These are phyloP conservation scores for Linnemannia elongata DNA, from an alignment of 192 early-diverging fungal genomes.

Conservation along the genomic window DNA sequence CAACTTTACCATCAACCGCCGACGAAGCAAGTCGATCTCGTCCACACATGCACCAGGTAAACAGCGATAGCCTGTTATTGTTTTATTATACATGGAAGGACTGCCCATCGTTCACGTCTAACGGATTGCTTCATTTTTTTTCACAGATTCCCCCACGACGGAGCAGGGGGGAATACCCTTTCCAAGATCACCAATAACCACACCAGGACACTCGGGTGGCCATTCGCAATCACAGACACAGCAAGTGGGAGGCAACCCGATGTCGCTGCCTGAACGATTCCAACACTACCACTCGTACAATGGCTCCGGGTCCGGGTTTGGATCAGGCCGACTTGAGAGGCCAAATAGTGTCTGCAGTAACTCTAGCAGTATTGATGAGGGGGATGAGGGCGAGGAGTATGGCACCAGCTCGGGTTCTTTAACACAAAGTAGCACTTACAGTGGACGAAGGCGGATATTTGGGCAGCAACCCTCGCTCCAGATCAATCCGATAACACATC, in stretches of 20 bases:
- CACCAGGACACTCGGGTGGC: neutral
- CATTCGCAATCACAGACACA: slow-evolving; percentile 11
- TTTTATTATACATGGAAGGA: neutral
- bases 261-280: slow-evolving; percentile 44
- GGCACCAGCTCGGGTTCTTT: slow-evolving; percentile 35
- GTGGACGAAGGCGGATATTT: slow-evolving; percentile 33
- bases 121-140: neutral
- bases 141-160: slow-evolving; percentile 36
- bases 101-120: neutral
- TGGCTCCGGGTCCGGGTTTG: slow-evolving; percentile 22
- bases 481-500: neutral
- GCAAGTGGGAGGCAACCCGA: slow-evolving; percentile 5
- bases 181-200: slow-evolving; percentile 23
- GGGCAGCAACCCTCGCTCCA: slow-evolving; percentile 23
- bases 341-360: slow-evolving; percentile 53
- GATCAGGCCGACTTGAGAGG: slow-evolving; percentile 22
- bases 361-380: slow-evolving; percentile 43
- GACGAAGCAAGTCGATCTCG: slow-evolving; percentile 53
- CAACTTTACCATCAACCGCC: slow-evolving; percentile 50
- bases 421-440: slow-evolving; percentile 35
- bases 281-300: slow-evolving; percentile 29
- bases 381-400: slow-evolving; percentile 36
- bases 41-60: slow-evolving; percentile 44
- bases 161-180: slow-evolving; percentile 42
- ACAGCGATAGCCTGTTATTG: neutral